These are phyloP conservation scores for Candida tunisiensis DNA, from an alignment of 1,139 yeast species.

Conservation along the genomic window DNA sequence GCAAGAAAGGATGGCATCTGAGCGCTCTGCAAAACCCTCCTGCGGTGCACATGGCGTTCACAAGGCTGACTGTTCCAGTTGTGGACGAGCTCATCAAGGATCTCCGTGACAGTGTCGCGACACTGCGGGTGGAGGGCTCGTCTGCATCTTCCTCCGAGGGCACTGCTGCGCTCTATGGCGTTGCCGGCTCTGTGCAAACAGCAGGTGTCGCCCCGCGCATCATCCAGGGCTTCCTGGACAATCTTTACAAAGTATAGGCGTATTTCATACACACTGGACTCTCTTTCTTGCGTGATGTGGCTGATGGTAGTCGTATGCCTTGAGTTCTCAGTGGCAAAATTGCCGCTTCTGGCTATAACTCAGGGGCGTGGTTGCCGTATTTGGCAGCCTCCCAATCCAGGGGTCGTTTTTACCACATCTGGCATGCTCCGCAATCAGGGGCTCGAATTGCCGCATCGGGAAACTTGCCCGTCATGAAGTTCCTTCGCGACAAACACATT, in stretches of 20 bases:
- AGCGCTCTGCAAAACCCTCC: conserved; percentile 78
- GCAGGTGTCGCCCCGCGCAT: conserved; percentile 71
- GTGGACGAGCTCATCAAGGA: conserved; percentile 46
- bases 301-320: neutral
- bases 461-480: too few relatives aligned
- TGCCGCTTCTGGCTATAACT: conserved; percentile 1
- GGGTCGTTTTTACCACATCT: too few relatives aligned
- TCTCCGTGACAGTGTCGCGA: conserved; percentile 31
- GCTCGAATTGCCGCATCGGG: too few relatives aligned
- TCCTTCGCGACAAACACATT: conserved; percentile 31
- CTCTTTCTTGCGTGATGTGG: neutral
- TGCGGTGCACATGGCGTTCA: conserved; percentile 80
- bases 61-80: conserved; percentile 48
- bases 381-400: too few relatives aligned
- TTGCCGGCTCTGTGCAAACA: conserved; percentile 79
- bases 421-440: too few relatives aligned
- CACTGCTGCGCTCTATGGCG: conserved; percentile 86
- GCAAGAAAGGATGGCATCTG: conserved; percentile 75
- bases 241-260: conserved; percentile 36
- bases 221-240: conserved; percentile 66
- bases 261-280: neutral
- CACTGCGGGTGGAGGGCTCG: conserved; percentile 20
- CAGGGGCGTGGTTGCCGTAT: too few relatives aligned
- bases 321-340: neutral
- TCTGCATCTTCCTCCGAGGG: conserved; percentile 19